Percentiles rank a stretch among this genome's conserved stretches.
Conservation (phyloP, 306 rosid genomes). For the Casuarina equisetifolia region DNA sequence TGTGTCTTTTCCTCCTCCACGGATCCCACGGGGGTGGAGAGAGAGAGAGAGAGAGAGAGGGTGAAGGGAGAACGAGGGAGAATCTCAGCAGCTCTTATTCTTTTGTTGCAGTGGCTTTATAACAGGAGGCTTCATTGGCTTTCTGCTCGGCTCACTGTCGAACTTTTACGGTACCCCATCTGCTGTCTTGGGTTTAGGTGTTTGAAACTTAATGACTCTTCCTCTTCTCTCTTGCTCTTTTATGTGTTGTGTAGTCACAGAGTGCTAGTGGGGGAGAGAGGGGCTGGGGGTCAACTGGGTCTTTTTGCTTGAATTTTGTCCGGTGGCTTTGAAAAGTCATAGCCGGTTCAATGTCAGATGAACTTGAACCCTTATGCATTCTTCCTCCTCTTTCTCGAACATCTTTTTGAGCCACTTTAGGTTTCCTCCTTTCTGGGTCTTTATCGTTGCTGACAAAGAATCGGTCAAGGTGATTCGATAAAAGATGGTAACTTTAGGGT, state of each 20-base stretch:
- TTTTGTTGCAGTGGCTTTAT: constrained; percentile 29
- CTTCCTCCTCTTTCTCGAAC: constrained; percentile 6
- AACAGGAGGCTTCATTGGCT: constrained; percentile 37
- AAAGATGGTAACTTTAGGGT: constrained; percentile 32
- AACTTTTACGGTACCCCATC: constrained; percentile 46
- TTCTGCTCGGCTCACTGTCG: constrained; percentile 42
- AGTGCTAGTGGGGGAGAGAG: constrained; percentile 21
- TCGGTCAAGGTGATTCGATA: constrained; percentile 31
- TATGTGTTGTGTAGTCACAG: constrained; percentile 16
- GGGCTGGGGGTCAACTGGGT: constrained; percentile 39
- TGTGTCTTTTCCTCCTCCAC: constrained; percentile 51
- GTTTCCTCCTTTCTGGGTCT: constrained; percentile 34
- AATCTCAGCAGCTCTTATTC: constrained; percentile 35
- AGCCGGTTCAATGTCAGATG: constrained; percentile 40
- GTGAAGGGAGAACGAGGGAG: constrained; percentile 10
- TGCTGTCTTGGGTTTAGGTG: constrained; percentile 49
- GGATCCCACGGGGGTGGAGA: constrained; percentile 38
- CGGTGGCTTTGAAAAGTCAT: constrained; percentile 43
- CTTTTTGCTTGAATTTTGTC: constrained; percentile 44
- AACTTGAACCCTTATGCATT: not conserved
- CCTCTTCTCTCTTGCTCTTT: constrained; percentile 27
- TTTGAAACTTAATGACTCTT: constrained; percentile 33
- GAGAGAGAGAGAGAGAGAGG: constrained; percentile 35
- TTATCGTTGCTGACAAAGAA: constrained; percentile 44
- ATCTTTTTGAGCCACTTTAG: constrained; percentile 12